Evolutionary conservation across 768 basidiomycete species (phyloP).

Genomic region (Termitomyces sp.): DNA sequence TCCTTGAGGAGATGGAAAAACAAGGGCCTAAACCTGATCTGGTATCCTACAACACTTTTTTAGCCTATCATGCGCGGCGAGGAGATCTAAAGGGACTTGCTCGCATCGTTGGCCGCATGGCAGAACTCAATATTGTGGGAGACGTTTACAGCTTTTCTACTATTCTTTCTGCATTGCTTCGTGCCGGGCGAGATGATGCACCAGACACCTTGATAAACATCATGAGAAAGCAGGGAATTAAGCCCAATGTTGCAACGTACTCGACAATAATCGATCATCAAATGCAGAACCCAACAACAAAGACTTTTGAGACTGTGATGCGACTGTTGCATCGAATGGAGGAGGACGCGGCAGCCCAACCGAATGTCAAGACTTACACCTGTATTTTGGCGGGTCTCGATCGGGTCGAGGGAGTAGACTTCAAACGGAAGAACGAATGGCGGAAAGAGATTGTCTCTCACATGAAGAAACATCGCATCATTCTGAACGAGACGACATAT

Average conservation of each 20-base stretch:
- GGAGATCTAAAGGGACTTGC: slow-evolving; percentile 61
- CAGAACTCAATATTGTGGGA: slow-evolving; percentile 46
- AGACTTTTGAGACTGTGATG: slow-evolving; percentile 56
- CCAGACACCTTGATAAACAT: slow-evolving; percentile 54
- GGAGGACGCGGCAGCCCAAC: slow-evolving; percentile 35
- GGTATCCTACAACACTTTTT: slow-evolving; percentile 75
- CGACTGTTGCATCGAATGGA: slow-evolving; percentile 78
- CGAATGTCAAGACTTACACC: slow-evolving; percentile 84
- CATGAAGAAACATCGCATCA: slow-evolving; percentile 53
- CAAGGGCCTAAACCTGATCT: slow-evolving; percentile 63
- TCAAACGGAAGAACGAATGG: slow-evolving; percentile 38
- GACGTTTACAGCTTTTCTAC: slow-evolving; percentile 88
- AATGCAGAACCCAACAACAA: slow-evolving; percentile 47
- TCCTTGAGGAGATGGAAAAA: slow-evolving; percentile 38
- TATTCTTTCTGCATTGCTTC: slow-evolving; percentile 72
- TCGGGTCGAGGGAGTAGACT: slow-evolving; percentile 45
- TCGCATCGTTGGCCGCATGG: slow-evolving; percentile 50
- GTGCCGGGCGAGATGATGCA: slow-evolving; percentile 61
- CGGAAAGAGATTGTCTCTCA: slow-evolving; percentile 43
- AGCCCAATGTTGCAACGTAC: slow-evolving; percentile 72
- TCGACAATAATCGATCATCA: slow-evolving; percentile 76
- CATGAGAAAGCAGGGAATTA: slow-evolving; percentile 72
- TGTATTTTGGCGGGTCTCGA: slow-evolving; percentile 69
- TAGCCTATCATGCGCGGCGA: slow-evolving; percentile 59
- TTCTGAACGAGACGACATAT: slow-evolving; percentile 60